Evolutionary conservation across 73 alveolate species (phyloP).

Genomic region (Stentor roeselii): DNA sequence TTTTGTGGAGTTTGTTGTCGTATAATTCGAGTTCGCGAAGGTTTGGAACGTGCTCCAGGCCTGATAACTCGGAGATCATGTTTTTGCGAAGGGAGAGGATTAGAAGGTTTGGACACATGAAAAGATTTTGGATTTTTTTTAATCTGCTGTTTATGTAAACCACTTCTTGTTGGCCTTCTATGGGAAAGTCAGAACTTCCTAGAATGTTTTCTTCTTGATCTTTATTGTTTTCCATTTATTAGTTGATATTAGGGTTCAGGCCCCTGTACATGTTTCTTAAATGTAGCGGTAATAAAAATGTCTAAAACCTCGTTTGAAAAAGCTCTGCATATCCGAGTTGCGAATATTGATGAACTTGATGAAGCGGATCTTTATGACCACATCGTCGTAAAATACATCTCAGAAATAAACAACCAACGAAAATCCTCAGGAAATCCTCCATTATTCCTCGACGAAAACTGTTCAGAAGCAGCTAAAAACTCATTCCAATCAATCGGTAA

Average conservation of each 20-base stretch:
- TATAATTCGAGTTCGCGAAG: slow-evolving; percentile 89
- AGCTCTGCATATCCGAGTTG: neutral
- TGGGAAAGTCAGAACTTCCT: neutral
- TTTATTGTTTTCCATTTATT: neutral
- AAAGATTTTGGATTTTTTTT: slow-evolving; percentile 53
- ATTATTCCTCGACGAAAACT: slow-evolving; percentile 1
- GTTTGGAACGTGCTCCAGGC: slow-evolving; percentile 66
- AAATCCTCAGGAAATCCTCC: slow-evolving; percentile 2
- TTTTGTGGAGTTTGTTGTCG: slow-evolving; percentile 88
- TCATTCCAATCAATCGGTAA: neutral
- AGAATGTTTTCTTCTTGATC: neutral
- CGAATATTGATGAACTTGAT: neutral
- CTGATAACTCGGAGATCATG: slow-evolving; percentile 84
- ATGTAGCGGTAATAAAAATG: too few species aligned
- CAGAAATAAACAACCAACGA: neutral
- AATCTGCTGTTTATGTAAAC: slow-evolving; percentile 58
- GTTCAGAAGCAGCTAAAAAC: neutral
- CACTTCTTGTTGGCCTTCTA: slow-evolving; percentile 40
- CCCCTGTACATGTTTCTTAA: too few species aligned
- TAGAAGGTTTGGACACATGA: slow-evolving; percentile 45
- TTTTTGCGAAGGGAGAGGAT: slow-evolving; percentile 86
- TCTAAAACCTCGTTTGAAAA: neutral
- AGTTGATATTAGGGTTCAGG: neutral
- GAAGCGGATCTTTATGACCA: neutral
- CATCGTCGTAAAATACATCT: neutral